Evolutionary conservation across 768 basidiomycete genomes (phyloP).

Genomic region (Piloderma croceum): DNA sequence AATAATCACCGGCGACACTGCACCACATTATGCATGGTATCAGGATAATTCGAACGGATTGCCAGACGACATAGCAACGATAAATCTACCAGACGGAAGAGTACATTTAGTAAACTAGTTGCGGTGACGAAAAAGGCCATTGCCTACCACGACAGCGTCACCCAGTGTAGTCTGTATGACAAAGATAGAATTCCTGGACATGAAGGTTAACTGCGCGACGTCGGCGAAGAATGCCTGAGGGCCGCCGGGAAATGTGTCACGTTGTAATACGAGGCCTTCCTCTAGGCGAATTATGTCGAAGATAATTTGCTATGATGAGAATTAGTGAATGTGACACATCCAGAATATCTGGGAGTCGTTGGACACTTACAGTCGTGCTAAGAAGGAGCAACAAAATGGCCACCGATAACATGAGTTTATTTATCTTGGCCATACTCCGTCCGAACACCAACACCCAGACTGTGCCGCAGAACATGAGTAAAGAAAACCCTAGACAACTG

Average conservation of each 20-base stretch:
- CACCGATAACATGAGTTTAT: constrained; percentile 16
- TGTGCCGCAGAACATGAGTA: constrained; percentile 30
- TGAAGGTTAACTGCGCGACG: constrained; percentile 22
- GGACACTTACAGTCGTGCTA: constrained; percentile 23
- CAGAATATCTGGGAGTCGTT: not conserved
- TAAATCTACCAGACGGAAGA: no score
- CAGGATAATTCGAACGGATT: constrained; percentile 19
- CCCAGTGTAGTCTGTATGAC: no score
- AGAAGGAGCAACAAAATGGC: constrained; percentile 23
- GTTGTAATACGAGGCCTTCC: constrained; percentile 21
- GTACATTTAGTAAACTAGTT: no score
- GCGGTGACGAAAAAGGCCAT: not conserved
- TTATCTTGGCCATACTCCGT: constrained; percentile 8
- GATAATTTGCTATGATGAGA: constrained; percentile 19
- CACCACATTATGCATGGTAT: constrained; percentile 26
- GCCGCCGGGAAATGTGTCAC: constrained; percentile 14
- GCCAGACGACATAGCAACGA: constrained; percentile 32
- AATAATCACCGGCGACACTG: constrained; percentile 16
- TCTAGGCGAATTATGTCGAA: constrained; percentile 21
- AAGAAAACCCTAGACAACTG: constrained; percentile 27
- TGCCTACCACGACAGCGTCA: constrained; percentile 18
- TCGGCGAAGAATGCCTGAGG: constrained; percentile 22
- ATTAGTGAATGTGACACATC: no score
- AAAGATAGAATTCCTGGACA: constrained; percentile 22
- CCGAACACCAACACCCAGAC: constrained; percentile 18